Evolutionary conservation across 2,329 filamentous ascomycete species (phyloP).

Genomic region (Venturia pyrina): DNA sequence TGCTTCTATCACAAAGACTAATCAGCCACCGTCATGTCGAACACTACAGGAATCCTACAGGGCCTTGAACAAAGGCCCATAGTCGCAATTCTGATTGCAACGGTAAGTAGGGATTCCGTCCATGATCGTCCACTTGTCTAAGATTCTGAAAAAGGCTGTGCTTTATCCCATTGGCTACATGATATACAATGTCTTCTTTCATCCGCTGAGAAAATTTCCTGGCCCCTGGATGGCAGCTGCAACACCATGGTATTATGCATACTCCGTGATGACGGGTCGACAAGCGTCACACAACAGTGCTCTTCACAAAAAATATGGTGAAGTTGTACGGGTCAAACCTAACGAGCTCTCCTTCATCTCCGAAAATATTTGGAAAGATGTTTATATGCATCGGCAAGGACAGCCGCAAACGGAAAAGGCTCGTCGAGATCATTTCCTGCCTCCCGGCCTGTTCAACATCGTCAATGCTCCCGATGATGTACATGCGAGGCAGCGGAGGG

Average conservation of each 20-base stretch:
- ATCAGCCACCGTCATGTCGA: not conserved
- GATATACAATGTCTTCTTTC: not conserved
- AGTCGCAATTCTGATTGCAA: not conserved
- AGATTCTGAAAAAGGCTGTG: not conserved
- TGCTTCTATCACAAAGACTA: too few species aligned
- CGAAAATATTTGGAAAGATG: too few species aligned
- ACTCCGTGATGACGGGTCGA: too few species aligned
- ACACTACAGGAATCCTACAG: not conserved
- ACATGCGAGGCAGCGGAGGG: conserved; percentile 21
- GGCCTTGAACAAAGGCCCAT: not conserved
- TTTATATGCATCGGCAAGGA: too few species aligned
- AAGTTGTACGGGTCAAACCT: too few species aligned
- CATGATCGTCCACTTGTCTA: not conserved
- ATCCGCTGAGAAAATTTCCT: too few species aligned
- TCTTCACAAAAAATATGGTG: too few species aligned
- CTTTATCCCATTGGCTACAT: not conserved
- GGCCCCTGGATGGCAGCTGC: too few species aligned
- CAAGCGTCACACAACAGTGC: too few species aligned
- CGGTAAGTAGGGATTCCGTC: not conserved
- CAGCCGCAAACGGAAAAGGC: not conserved
- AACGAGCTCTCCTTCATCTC: too few species aligned
- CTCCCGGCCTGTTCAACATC: not conserved
- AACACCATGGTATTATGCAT: too few species aligned
- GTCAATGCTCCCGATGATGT: conserved; percentile 15
- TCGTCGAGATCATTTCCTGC: not conserved